Base-by-base conservation (phyloP, 148 eudicot genomes). In the Pharnaceum exiguum region DNA sequence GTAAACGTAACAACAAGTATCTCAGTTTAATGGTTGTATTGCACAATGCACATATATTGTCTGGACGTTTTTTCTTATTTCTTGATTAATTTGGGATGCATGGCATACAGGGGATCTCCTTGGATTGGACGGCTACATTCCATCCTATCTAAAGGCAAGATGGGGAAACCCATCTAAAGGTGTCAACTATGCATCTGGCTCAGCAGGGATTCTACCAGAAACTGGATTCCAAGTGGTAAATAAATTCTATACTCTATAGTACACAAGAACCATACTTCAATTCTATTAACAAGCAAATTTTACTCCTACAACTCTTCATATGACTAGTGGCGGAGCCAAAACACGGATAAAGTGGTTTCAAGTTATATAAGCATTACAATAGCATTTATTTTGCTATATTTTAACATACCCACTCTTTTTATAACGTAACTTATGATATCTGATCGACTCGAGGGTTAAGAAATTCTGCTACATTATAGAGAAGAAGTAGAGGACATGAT, bases 111-210 rank as follows among this genome's bases (percentile, higher is more conserved):
- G 68, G 38, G 33, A 57, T 57, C 36, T 45, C 12, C 63, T 77
- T 8, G 82, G 75, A 3, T 73, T 69, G 61, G 65, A 70, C 11
- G 10, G 57, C 5, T 55, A 1, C 42, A 65, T 60, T 40, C 52
- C 66, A 26, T 62, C 76, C 7, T 71, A 19, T 46, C 46, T 49
- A 5, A 46, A 45, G 40, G 71, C 63, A 3, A 50, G 21, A 11
- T 43, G 29, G 16, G 1, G 11, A 37, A 73, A 75, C n/a, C 39
- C 62, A 7, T 25, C 52, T 30, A 51, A 10, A 28, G 80, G 76
- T 36, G 74, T 67, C 7, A 77, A 77, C 59, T 78, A 66, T 22
- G 78, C 51, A 51, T 68, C 78, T 16, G 78, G 72, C 2, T 75
- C 67, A 4, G 46, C 68, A 17, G 81, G 81, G 26, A 77, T 77